Evolutionary conservation across 2,329 filamentous ascomycete species (phyloP), one percentile per base, ranked within the genome.

Genomic region (Rhinocladiella mackenziei): DNA sequence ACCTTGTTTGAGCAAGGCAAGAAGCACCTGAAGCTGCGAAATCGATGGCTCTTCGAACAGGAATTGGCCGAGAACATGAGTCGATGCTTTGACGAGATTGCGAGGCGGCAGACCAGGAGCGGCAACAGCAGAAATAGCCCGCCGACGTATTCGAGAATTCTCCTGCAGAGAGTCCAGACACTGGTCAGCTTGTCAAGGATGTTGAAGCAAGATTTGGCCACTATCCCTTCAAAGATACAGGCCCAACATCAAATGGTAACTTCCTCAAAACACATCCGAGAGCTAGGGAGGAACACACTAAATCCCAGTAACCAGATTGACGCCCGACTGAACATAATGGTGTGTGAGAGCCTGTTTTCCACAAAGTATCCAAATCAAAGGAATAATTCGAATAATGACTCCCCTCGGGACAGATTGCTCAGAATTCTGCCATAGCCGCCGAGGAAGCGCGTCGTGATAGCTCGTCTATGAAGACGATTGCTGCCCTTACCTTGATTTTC

Each of bases 11-110:
- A 36, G 18, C 33, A 19, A 19, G 33, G 22, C 13, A 36, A 11
- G 33, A 22, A 9, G 3, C 22, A 36, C 31, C 14, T 34, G 5
- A 17, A 34, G 15, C 14, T 34, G 31, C 15, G 11, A 3, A 17
- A 34, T 2, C 15, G 31, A 9, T 34, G 31, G 31, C 15, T 17
- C 13, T 34, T 34, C 19, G 31, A 17, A 34, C 31, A 34, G 19
- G n/a, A 17, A 13, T 17, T 34, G 13, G 31, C 31, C 11, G 31
- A 34, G 11, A 34, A 34, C 10, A 13, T 34, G 13, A 34, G 13
- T 3, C 15, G 19, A 19, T 34, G 31, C 31, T 34, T 34, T 34
- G 31, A 17, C 14, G 31, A 34, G 11, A 34, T 34, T 17, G 31
- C 19, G 31, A 19, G 31, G 31, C 19, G 15, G 31, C 31, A 34